Evolutionary conservation across 2,329 filamentous ascomycete species (phyloP), one percentile per base, ranked within the genome.

Genomic region (Aspergillus fumigatus): DNA sequence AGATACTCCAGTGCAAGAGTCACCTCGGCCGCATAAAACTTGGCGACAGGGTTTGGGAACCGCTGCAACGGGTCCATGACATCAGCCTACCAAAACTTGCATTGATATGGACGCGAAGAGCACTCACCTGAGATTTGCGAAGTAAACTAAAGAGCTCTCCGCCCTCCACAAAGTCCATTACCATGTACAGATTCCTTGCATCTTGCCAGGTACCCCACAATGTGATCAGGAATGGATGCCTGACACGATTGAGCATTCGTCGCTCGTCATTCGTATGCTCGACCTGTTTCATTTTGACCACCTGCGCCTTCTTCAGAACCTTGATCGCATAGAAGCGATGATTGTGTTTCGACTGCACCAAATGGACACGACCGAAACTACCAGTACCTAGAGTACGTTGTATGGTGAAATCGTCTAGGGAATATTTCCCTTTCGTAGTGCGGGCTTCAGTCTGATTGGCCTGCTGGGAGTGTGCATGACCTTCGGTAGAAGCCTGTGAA

Each of bases 261-360:
- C 94, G 84, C 80, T 99, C 94, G 76, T 99, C 94, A 71, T 99
- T 99, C 65, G 94, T 99, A 78, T 99, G 94, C 77, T 99, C 94
- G 59, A 99, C 92, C 77, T 99, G 94, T 84, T 99, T 99, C 94
- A 99, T 97, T 81, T 96, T 96, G 75, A 99, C 92, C 54, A 99
- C 93, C 78, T 99, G 94, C 50, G 88, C 88, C 83, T 99, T 99
- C 76, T 99, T 99, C 76, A 99, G 79, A 63, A 99, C 94, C 79
- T 99, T 99, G 77, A 99, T 88, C 48, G 94, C 94, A 77, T 99
- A 99, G 81, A 92, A 99, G 60, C 94, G 88, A 77, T 96, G 90
- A 75, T 99, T 99, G 79, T 99, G 94, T 76, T 92, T 94, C 63
- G 92, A 97, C 78, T 97, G 94, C 53, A 97, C 94, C 59, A 99